These are phyloP conservation scores for Fusarium sp. DNA, from an alignment of 2,329 filamentous ascomycete genomes.

Conservation along the genomic window DNA sequence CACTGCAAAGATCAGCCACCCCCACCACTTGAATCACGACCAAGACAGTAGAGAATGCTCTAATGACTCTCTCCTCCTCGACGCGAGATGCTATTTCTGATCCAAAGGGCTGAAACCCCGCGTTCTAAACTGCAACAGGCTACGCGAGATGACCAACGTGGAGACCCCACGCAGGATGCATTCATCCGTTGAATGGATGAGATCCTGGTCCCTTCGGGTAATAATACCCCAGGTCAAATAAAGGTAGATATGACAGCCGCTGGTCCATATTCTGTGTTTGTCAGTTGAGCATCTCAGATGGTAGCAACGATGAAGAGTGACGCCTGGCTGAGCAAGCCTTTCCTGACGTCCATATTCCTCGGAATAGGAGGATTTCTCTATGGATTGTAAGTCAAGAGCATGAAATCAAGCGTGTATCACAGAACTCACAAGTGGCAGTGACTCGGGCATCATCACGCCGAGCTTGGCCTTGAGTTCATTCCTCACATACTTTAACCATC, in stretches of 20 bases:
- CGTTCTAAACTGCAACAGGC: slow-evolving; percentile 28
- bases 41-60: not conserved
- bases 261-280: not conserved
- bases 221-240: slow-evolving; percentile 26
- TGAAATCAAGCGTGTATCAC: fast-evolving
- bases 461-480: slow-evolving; percentile 51
- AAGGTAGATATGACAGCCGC: not conserved
- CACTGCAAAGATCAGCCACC: slow-evolving; percentile 8
- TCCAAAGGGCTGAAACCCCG: slow-evolving; percentile 21
- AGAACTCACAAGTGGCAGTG: slow-evolving; percentile 36
- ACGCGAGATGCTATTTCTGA: slow-evolving; percentile 3
- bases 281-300: not conserved
- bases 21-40: slow-evolving; percentile 24
- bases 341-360: slow-evolving; percentile 51
- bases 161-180: slow-evolving; percentile 12
- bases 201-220: slow-evolving; percentile 25
- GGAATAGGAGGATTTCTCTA: slow-evolving; percentile 54
- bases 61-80: slow-evolving; percentile 16
- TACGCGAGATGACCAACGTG: slow-evolving; percentile 14
- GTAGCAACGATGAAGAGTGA: slow-evolving; percentile 37
- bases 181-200: slow-evolving; percentile 1
- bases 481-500: slow-evolving; percentile 48
- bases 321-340: slow-evolving; percentile 51
- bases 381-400: slow-evolving; percentile 45
- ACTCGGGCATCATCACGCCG: slow-evolving; percentile 55